Evolutionary conservation across 345 rosid species (phyloP), one percentile per base, ranked within the genome.

Genomic region (Ailanthus altissimus): DNA sequence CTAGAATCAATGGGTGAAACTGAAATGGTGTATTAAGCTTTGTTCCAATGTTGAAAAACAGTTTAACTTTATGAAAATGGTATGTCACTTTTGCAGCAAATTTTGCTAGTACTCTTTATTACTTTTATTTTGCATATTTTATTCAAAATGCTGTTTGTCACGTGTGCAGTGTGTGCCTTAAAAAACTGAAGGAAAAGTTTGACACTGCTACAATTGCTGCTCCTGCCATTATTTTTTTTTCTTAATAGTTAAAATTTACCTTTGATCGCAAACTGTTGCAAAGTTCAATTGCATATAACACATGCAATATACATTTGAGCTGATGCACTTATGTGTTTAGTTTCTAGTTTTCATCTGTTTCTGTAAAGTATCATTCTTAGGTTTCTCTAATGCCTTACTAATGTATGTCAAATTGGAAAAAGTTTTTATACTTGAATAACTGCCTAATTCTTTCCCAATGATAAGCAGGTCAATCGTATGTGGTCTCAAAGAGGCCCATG

Each of bases 391-490:
- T 13, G 56, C 25, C 13, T 49, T 61, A 58, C 38, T 56, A 40
- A 38, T 66, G 12, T 54, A 2, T 62, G 49, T 74, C 70, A 63
- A 45, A 38, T 61, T 64, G 58, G 16, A 42, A 14, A 60, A 40
- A 38, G 11, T 42, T 25, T n/a, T 78, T 32, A 10, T 23, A 60
- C 61, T 75, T 43, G 26, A 54, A 65, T 61, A 70, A 36, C n/a
- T 12, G 50, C 74, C 82, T 61, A 67, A 75, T 54, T 56, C 2
- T 64, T 77, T 18, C 50, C 77, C 56, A 71, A 81, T 66, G 73
- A 60, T 77, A 86, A 80, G 77, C 92, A 93, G 99, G 97, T 79
- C 95, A 87, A 53, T 85, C 94, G 54, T 96, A 89, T 85, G 81
- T 89, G 76, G 80, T 73, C 61, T 83, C 89, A 25, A 93, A 89